A percentile compares a stretch with the other conserved stretches of the same genome.
Conservation (phyloP, 148 eudicot genomes). For the Fallopia convolvulus region DNA sequence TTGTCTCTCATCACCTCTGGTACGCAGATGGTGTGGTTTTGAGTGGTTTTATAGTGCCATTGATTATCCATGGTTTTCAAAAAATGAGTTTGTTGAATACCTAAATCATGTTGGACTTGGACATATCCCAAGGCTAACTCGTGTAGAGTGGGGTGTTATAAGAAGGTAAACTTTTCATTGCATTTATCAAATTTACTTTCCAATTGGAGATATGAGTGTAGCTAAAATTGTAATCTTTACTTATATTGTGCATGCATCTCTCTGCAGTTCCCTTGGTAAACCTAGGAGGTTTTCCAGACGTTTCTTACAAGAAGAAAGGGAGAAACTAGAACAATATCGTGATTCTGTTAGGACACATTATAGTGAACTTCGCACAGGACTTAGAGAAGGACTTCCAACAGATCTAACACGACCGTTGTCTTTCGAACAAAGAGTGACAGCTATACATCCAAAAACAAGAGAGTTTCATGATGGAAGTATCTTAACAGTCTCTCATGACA, state of each 20-base stretch:
- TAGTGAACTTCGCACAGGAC: constrained; percentile 69
- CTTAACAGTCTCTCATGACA: constrained; percentile 64
- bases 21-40: constrained; percentile 37
- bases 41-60: constrained; percentile 50
- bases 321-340: constrained; percentile 76
- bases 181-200: background rate
- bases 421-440: constrained; percentile 80
- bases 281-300: constrained; percentile 80
- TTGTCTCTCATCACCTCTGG: constrained; percentile 24
- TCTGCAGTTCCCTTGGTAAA: constrained; percentile 85
- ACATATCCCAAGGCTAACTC: constrained; percentile 39
- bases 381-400: constrained; percentile 74
- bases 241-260: background rate
- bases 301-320: constrained; percentile 78
- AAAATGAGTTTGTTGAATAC: constrained; percentile 36
- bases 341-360: constrained; percentile 81
- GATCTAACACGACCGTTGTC: constrained; percentile 81
- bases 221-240: background rate
- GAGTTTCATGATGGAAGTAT: constrained; percentile 85
- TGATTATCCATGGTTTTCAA: constrained; percentile 46
- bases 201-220: background rate
- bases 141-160: constrained; percentile 42
- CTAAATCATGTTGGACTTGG: constrained; percentile 38
- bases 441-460: constrained; percentile 84
- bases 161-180: constrained; percentile 22